Conservation (phyloP, 495 filamentous ascomycete genomes). For the Hypoxylon fuscum region DNA sequence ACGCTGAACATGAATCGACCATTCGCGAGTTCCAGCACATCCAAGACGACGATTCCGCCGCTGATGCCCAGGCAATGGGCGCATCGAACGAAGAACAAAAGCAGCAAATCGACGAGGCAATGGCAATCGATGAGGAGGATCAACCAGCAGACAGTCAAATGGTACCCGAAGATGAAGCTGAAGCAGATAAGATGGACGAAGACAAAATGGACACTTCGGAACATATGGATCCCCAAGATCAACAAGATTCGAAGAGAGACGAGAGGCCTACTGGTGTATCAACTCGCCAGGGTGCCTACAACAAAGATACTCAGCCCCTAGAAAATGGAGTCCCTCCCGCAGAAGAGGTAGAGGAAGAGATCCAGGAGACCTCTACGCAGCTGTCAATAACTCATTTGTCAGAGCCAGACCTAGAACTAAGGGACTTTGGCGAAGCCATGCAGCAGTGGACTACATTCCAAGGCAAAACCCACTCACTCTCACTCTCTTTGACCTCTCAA, state of each 20-base stretch:
- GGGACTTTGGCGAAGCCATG: constrained; percentile 69
- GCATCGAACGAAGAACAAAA: constrained; percentile 88
- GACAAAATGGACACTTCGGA: constrained; percentile 51
- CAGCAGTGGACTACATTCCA: constrained; percentile 88
- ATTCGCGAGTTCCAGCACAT: constrained; percentile 89
- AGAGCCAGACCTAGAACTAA: constrained; percentile 46
- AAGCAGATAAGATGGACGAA: constrained; percentile 58
- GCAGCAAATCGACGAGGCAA: constrained; percentile 79
- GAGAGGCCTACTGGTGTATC: constrained; percentile 54
- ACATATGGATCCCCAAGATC: constrained; percentile 44
- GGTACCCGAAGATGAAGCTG: constrained; percentile 60
- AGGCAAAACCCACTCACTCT: constrained; percentile 81
- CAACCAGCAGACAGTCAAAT: constrained; percentile 44
- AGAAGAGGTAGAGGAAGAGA: constrained; percentile 63
- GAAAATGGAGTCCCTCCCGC: constrained; percentile 18
- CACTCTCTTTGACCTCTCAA: constrained; percentile 87
- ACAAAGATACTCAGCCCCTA: constrained; percentile 39
- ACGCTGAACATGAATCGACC: constrained; percentile 63
- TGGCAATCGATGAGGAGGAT: constrained; percentile 81
- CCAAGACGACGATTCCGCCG: constrained; percentile 76
- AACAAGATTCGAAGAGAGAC: constrained; percentile 54
- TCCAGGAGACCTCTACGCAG: constrained; percentile 76
- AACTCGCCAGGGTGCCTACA: constrained; percentile 58
- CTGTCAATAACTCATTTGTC: constrained; percentile 77
- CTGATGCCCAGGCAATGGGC: constrained; percentile 91